phyloP scores from a whole-genome alignment of 176 grass and related monocot species.

The Ampelocalamus luodianensis region DNA sequence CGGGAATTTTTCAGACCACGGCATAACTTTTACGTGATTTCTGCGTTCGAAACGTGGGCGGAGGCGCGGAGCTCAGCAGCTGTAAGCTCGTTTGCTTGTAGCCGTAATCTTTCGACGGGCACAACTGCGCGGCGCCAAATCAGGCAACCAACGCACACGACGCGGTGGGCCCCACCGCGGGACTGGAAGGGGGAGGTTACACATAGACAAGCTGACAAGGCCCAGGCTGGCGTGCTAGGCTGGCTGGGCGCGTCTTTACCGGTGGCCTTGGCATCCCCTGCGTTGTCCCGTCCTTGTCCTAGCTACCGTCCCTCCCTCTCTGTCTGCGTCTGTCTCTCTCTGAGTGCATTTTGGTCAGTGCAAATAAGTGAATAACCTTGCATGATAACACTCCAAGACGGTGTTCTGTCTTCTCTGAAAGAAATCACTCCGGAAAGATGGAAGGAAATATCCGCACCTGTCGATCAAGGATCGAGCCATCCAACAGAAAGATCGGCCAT shows the following conservation, averaged over 20 bases:
- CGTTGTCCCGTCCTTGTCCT: background rate
- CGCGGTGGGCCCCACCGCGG: too few relatives aligned
- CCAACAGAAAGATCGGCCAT: too few relatives aligned
- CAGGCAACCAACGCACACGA: background rate
- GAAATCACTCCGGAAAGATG: background rate
- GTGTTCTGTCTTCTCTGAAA: background rate
- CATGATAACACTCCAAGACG: background rate
- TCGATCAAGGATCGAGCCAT: background rate
- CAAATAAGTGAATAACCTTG: background rate
- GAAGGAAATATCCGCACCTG: background rate
- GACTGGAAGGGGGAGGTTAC: background rate
- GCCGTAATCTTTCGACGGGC: background rate
- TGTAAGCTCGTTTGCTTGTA: background rate
- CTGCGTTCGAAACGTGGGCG: too few relatives aligned
- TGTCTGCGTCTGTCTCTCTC: background rate
- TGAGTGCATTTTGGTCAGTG: background rate
- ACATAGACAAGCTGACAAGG: background rate
- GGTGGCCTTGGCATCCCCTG: background rate
- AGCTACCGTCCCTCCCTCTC: background rate
- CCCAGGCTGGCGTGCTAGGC: background rate
- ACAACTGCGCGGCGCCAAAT: background rate
- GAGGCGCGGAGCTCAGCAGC: background rate
- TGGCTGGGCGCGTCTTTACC: background rate
- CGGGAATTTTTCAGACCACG: too few relatives aligned
- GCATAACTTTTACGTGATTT: too few relatives aligned